phyloP scores from a whole-genome alignment of 139 green algal genomes.

The Zygnema cylindricum region DNA sequence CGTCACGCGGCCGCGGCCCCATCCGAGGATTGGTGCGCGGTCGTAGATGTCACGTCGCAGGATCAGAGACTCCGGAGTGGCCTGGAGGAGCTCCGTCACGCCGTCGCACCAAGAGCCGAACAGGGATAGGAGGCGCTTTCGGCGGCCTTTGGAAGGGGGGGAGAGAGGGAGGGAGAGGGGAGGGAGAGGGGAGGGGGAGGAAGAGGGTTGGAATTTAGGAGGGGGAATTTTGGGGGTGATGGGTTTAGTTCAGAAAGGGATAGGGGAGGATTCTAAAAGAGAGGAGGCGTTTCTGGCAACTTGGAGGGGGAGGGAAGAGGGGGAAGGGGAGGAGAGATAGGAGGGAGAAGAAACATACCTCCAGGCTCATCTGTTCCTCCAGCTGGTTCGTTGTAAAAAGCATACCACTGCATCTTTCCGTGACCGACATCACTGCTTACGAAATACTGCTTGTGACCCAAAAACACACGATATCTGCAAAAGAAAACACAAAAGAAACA shows the following conservation, averaged over 20 bases:
- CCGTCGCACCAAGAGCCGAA: constrained; percentile 86
- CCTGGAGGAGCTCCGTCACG: constrained; percentile 63
- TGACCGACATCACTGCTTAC: constrained; percentile 94
- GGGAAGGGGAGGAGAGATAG: constrained; percentile 26
- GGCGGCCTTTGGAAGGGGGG: constrained; percentile 1
- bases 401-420: constrained; percentile 98
- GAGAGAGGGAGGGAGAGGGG: constrained; percentile 19
- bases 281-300: constrained; percentile 75
- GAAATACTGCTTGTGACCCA: constrained; percentile 97
- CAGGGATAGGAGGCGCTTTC: constrained; percentile 81
- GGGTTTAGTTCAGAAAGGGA: too few relatives aligned
- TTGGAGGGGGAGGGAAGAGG: not conserved
- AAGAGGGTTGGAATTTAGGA: too few relatives aligned
- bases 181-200: constrained; percentile 7
- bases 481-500: constrained; percentile 26
- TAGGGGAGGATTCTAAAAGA: too few relatives aligned
- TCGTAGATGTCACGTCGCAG: constrained; percentile 96
- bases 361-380: constrained; percentile 65
- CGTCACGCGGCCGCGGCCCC: constrained; percentile 82
- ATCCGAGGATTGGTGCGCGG: constrained; percentile 76
- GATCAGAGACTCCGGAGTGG: constrained; percentile 88
- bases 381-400: constrained; percentile 90
- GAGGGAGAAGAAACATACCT: constrained; percentile 33
- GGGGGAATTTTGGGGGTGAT: too few relatives aligned
- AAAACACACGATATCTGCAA: constrained; percentile 80